A percentile compares a stretch with the other conserved stretches of the same genome.
Evolutionary conservation across 768 basidiomycete species (phyloP).

Genomic region (Mrakia frigida): DNA sequence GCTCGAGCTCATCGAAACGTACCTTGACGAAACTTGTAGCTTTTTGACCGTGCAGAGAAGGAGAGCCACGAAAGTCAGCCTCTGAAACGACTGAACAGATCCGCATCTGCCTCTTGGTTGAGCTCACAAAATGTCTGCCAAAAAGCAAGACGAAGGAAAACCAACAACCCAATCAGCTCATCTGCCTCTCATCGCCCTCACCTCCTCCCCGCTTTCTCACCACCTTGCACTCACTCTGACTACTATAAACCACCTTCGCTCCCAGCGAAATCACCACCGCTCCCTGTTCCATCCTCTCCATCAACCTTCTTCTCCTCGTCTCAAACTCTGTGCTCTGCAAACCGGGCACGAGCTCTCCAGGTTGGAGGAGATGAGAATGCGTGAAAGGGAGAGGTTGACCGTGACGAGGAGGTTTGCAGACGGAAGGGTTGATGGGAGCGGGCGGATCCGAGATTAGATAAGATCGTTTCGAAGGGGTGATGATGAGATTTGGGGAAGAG

Average conservation of each 20-base stretch:
- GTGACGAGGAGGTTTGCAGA: conserved; percentile 62
- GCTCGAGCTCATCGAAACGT: conserved; percentile 12
- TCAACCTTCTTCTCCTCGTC: conserved; percentile 58
- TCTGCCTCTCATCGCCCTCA: background rate
- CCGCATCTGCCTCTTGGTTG: too few relatives aligned
- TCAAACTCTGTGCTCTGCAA: conserved; percentile 76
- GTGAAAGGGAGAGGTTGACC: conserved; percentile 74
- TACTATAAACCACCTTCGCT: conserved; percentile 80
- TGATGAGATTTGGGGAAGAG: background rate
- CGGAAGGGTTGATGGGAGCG: conserved; percentile 2
- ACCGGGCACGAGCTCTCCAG: conserved; percentile 73
- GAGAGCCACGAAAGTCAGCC: background rate
- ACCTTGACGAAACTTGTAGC: conserved; percentile 89
- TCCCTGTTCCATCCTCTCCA: conserved; percentile 67
- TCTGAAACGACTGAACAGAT: background rate
- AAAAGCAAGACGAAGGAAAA: conserved; percentile 31
- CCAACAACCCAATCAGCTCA: conserved; percentile 27
- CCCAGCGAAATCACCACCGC: conserved; percentile 71
- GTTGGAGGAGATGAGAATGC: conserved; percentile 72
- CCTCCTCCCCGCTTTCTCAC: background rate
- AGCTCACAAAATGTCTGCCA: conserved; percentile 72
- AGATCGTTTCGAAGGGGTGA: background rate
- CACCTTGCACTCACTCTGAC: conserved; percentile 51
- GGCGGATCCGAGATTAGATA: background rate
- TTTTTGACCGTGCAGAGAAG: conserved; percentile 41